Evolutionary conservation across 768 basidiomycete species (phyloP).

Genomic region (Hortiboletus campestris): DNA sequence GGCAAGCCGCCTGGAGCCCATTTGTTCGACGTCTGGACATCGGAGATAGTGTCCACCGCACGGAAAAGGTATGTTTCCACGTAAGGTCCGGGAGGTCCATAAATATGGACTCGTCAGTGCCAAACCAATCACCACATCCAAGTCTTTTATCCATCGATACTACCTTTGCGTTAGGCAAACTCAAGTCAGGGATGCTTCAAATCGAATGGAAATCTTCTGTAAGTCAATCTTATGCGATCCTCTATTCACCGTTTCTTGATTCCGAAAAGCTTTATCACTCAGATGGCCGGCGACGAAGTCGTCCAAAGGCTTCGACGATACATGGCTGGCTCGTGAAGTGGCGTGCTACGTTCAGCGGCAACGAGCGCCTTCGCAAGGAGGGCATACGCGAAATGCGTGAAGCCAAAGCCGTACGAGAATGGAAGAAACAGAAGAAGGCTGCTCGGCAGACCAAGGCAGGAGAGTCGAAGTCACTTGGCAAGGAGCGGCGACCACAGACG

Average conservation of each 20-base stretch:
- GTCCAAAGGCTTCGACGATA: conserved; percentile 53
- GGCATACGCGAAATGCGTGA: conserved; percentile 72
- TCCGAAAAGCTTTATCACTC: conserved; percentile 32
- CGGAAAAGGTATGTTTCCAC: conserved; percentile 15
- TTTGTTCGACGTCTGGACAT: background rate
- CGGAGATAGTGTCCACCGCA: conserved; percentile 18
- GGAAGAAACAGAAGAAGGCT: conserved; percentile 27
- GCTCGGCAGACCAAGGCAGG: conserved; percentile 17
- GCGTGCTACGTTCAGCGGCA: conserved; percentile 66
- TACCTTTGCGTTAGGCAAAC: conserved; percentile 1
- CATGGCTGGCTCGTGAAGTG: conserved; percentile 82
- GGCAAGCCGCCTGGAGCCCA: background rate
- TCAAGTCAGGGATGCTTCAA: conserved; percentile 21
- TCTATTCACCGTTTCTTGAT: background rate
- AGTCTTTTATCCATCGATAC: conserved; percentile 4
- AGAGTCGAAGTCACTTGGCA: conserved; percentile 12
- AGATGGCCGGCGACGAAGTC: conserved; percentile 42
- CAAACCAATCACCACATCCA: conserved; percentile 10
- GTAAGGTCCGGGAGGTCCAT: conserved; percentile 14
- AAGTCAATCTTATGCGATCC: conserved; percentile 9
- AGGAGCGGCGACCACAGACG: conserved; percentile 14
- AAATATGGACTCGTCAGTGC: conserved; percentile 19
- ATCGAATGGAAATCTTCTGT: conserved; percentile 37
- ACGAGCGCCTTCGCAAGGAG: conserved; percentile 59
- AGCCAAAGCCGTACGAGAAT: conserved; percentile 39